A percentile compares a stretch with the other conserved stretches of the same genome.
phyloP scores from a whole-genome alignment of 108 stramenopile genomes.

The Cyclostephanos invisitatus region DNA sequence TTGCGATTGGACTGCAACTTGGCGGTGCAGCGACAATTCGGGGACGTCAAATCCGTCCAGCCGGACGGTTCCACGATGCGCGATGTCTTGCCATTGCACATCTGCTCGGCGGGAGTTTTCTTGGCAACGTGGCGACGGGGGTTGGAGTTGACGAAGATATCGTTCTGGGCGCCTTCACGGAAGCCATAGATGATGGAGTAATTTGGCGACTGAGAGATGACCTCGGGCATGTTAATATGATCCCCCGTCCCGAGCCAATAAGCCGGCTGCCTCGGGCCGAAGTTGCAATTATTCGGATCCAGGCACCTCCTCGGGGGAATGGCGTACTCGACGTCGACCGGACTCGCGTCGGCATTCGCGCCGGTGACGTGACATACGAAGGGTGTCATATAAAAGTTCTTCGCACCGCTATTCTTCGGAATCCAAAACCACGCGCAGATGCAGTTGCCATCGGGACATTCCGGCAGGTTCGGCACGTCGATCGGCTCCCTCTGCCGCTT shows the following conservation, averaged over 20 bases:
- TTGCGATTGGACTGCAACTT: neutral
- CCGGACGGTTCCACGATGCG: neutral
- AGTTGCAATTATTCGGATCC: neutral
- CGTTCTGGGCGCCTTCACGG: slow-evolving; percentile 3
- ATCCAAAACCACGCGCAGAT: slow-evolving; percentile 11
- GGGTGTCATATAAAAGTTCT: slow-evolving; percentile 9
- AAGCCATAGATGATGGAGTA: slow-evolving; percentile 4
- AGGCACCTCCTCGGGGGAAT: slow-evolving; percentile 3
- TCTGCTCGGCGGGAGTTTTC: neutral
- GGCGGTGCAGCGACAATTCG: neutral
- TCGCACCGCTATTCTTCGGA: slow-evolving; percentile 1
- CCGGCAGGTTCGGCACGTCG: neutral
- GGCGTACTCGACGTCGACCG: slow-evolving; percentile 4
- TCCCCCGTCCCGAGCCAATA: slow-evolving; percentile 8
- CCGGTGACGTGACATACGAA: slow-evolving; percentile 2
- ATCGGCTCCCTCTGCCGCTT: slow-evolving; percentile 6
- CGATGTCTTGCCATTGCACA: neutral
- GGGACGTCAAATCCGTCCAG: neutral
- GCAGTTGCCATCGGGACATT: slow-evolving; percentile 4
- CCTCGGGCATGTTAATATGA: slow-evolving; percentile 7
- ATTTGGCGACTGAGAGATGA: neutral
- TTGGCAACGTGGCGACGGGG: neutral
- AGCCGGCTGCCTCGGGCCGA: neutral
- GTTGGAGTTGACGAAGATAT: slow-evolving; percentile 1
- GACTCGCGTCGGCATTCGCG: neutral